These are phyloP conservation scores for Neocatenulostroma microsporum DNA, from an alignment of 2,329 filamentous ascomycete genomes.

Conservation along the genomic window DNA sequence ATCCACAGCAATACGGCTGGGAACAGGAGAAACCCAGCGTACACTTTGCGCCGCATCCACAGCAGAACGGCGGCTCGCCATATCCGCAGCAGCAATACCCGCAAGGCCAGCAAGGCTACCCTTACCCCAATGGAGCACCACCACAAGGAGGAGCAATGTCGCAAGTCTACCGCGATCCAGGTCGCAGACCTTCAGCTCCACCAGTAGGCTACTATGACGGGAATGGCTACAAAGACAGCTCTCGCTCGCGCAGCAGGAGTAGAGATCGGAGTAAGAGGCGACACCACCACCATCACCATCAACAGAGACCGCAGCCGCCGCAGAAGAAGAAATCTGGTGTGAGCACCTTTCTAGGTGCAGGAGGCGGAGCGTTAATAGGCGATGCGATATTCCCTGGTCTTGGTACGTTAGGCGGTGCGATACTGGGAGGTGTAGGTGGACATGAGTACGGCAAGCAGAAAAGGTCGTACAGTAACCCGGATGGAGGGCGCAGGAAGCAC, in stretches of 20 bases:
- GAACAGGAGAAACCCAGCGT: too few species aligned
- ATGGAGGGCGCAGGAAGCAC: conserved; percentile 4
- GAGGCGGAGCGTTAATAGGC: conserved; percentile 37
- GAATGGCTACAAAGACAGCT: conserved; percentile 11
- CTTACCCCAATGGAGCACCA: conserved; percentile 14
- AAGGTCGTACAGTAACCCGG: conserved; percentile 15
- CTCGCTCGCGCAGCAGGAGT: conserved; percentile 14
- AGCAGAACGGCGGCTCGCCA: conserved; percentile 11
- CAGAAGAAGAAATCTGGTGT: conserved; percentile 20
- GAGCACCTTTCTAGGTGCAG: conserved; percentile 38
- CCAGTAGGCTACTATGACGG: conserved; percentile 12
- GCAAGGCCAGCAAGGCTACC: conserved; percentile 9
- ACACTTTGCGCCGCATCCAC: too few species aligned
- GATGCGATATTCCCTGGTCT: conserved; percentile 40
- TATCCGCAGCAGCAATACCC: conserved; percentile 9
- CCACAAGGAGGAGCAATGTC: conserved; percentile 7
- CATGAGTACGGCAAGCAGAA: conserved; percentile 34
- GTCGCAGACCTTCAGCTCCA: conserved; percentile 6
- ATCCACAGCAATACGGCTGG: too few species aligned
- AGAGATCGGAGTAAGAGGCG: conserved; percentile 14
- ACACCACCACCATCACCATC: conserved; percentile 16
- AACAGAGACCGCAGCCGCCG: conserved; percentile 8
- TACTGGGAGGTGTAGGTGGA: conserved; percentile 37
- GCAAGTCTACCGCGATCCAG: neutral
- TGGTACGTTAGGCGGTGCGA: conserved; percentile 32